Evolutionary conservation across 805 yeast species (phyloP).

Genomic region (Yarrowia sp.): DNA sequence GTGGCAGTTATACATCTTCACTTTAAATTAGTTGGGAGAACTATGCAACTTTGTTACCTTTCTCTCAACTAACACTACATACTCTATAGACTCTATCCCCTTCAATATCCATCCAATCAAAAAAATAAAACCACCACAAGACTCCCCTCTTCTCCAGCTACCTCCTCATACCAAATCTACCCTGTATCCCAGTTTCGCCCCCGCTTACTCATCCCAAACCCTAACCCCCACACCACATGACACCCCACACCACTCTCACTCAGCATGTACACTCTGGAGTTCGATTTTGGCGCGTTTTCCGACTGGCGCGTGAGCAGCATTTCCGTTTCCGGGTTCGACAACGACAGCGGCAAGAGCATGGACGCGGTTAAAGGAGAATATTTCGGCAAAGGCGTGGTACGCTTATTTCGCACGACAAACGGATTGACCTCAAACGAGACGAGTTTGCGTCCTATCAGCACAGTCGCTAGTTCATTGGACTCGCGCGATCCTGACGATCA

Average conservation of each 20-base stretch:
- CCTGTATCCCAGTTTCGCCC: too few species aligned
- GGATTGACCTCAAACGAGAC: too few species aligned
- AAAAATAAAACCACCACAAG: too few species aligned
- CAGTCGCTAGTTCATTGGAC: too few species aligned
- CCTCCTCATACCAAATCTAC: not conserved
- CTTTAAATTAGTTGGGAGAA: too few species aligned
- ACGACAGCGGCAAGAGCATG: conserved; percentile 21
- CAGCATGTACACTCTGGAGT: conserved; percentile 8
- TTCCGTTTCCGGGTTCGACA: not conserved
- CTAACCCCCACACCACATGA: not conserved
- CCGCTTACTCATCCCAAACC: not conserved
- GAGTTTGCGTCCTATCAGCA: too few species aligned
- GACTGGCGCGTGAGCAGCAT: conserved; percentile 20
- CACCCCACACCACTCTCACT: not conserved
- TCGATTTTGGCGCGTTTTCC: conserved; percentile 1
- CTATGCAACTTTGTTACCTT: too few species aligned
- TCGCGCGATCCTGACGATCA: too few species aligned
- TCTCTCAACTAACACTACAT: too few species aligned
- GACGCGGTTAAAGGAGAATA: conserved; percentile 57
- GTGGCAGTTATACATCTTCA: too few species aligned
- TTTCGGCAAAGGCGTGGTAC: conserved; percentile 71
- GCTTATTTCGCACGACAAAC: conserved; percentile 45
- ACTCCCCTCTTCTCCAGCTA: not conserved
- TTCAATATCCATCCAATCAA: too few species aligned
- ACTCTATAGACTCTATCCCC: too few species aligned